A percentile compares a stretch with the other conserved stretches of the same genome.
phyloP scores from a whole-genome alignment of 106 monocot species.

The Phalaenopsis aphrodite region DNA sequence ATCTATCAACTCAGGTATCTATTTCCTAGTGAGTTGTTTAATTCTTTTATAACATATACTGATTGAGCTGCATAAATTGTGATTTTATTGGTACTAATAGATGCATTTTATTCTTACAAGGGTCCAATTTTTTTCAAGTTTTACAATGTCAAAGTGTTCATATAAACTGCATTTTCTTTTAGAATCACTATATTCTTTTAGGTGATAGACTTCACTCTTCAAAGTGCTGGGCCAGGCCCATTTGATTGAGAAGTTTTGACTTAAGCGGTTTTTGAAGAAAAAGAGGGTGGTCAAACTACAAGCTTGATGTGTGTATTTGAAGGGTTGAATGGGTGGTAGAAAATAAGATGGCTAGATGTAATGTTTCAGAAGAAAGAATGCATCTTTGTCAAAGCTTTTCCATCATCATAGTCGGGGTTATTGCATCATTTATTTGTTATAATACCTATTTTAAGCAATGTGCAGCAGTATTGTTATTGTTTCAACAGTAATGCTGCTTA shows the following conservation, averaged over 20 bases:
- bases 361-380: not conserved
- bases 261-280: not conserved
- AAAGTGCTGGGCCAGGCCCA: not conserved
- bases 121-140: not conserved
- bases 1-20: conserved; percentile 92
- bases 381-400: too few relatives aligned
- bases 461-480: conserved; percentile 1
- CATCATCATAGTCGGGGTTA: not conserved
- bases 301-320: not conserved
- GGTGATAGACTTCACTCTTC: not conserved
- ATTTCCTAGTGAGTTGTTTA: not conserved
- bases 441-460: not conserved
- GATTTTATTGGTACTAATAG: not conserved
- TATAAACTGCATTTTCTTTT: not conserved
- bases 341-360: not conserved
- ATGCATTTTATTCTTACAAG: not conserved
- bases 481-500: not conserved
- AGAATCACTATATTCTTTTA: not conserved
- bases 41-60: not conserved
- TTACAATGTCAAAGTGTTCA: not conserved
- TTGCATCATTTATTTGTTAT: not conserved
- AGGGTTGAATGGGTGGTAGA: too few relatives aligned
- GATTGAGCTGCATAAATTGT: not conserved
- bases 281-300: not conserved
- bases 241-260: not conserved